Percentiles rank a stretch among this genome's conserved stretches.
Evolutionary conservation across 139 green algal genomes (phyloP).

Genomic region (Micractinium conductrix): DNA sequence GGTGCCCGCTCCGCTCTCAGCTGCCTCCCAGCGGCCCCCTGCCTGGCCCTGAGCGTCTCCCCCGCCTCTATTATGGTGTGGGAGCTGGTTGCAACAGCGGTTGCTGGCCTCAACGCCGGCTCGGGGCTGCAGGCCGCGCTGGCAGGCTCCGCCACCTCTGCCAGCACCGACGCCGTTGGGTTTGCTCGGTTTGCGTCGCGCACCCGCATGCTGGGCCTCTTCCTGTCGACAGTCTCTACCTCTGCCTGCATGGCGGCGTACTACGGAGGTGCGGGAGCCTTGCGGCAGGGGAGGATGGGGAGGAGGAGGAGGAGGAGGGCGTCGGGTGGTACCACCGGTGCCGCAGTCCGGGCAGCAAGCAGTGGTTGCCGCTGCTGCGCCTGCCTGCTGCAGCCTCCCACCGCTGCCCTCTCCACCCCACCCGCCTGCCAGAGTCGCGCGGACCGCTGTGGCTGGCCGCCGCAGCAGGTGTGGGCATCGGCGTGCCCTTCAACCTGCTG

Average conservation of each 20-base stretch:
- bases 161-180: neutral
- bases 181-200: conserved; percentile 19
- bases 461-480: conserved; percentile 5
- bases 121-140: conserved; percentile 32
- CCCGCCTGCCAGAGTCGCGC: conserved; percentile 2
- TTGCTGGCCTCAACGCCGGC: conserved; percentile 23
- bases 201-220: conserved; percentile 7
- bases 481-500: conserved; percentile 41
- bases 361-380: neutral
- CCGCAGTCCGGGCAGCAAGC: neutral
- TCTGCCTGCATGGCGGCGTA: neutral
- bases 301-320: neutral
- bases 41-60: too few relatives aligned
- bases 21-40: neutral
- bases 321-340: neutral
- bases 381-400: too few relatives aligned
- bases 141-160: neutral
- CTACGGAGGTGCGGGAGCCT: conserved; percentile 1
- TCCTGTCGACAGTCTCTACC: conserved; percentile 19
- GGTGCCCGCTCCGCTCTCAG: neutral
- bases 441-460: conserved; percentile 35
- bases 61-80: neutral
- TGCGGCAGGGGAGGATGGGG: neutral
- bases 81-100: conserved; percentile 39
- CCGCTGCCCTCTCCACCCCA: neutral